Conservation (phyloP, 2,329 filamentous ascomycete genomes). For the Domatiomyces catenatus region DNA sequence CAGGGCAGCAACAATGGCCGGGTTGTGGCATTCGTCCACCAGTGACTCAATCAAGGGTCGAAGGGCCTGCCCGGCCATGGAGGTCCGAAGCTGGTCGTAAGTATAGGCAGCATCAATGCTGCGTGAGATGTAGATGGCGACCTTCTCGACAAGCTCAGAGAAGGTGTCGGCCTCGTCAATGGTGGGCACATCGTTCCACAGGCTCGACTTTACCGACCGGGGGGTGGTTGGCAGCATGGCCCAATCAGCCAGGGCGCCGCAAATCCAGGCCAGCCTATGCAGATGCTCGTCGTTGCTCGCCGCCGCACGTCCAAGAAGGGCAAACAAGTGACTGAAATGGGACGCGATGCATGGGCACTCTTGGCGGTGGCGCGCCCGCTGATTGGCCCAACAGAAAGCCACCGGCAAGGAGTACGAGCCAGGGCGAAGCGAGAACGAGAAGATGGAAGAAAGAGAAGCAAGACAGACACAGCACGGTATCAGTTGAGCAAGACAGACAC, state of each 20-base stretch:
- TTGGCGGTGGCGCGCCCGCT: too few species aligned
- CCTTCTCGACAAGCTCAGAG: slow-evolving; percentile 25
- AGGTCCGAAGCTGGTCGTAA: slow-evolving; percentile 31
- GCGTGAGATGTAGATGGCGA: slow-evolving; percentile 27
- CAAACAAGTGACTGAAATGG: too few species aligned
- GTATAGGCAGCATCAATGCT: slow-evolving; percentile 28
- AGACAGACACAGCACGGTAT: background rate
- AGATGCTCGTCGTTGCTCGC: too few species aligned
- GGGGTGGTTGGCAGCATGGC: slow-evolving; percentile 11
- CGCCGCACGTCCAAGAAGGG: background rate
- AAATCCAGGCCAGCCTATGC: background rate
- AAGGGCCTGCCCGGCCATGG: slow-evolving; percentile 24
- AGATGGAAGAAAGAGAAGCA: too few species aligned
- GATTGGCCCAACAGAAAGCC: too few species aligned
- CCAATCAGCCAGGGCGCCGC: background rate
- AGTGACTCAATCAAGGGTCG: slow-evolving; percentile 25
- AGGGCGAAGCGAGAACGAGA: too few species aligned
- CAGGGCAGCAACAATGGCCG: slow-evolving; percentile 32
- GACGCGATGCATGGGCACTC: too few species aligned
- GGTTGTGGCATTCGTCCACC: slow-evolving; percentile 29
- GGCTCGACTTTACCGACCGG: slow-evolving; percentile 7
- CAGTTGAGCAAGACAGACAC: background rate
- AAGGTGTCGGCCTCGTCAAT: slow-evolving; percentile 28
- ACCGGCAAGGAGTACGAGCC: too few species aligned
- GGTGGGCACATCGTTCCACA: slow-evolving; percentile 22